Percentiles rank a stretch among this genome's conserved stretches.
Conservation (phyloP, 495 filamentous ascomycete genomes). For the Corynascus novoguineensis region DNA sequence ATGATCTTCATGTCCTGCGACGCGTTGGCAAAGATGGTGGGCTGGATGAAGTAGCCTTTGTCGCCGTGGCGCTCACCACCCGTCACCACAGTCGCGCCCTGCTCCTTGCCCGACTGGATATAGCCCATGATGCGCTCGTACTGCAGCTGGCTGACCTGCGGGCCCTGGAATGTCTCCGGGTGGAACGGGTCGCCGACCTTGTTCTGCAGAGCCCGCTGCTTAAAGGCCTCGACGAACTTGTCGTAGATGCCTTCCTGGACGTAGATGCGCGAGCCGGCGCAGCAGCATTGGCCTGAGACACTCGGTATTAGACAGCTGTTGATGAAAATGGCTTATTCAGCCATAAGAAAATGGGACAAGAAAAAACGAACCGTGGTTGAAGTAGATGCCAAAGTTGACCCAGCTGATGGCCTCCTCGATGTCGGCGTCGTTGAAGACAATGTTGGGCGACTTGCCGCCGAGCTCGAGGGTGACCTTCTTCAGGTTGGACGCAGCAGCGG, state of each 20-base stretch:
- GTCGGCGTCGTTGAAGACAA: slow-evolving; percentile 92
- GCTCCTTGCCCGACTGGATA: slow-evolving; percentile 83
- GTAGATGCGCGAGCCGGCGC: slow-evolving; percentile 90
- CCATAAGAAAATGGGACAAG: no score
- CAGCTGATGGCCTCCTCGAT: slow-evolving; percentile 95
- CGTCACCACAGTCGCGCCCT: slow-evolving; percentile 75
- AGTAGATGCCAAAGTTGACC: slow-evolving; percentile 99
- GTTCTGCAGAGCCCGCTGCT: slow-evolving; percentile 75
- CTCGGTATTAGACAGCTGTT: no score
- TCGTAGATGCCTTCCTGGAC: slow-evolving; percentile 96
- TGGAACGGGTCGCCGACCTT: slow-evolving; percentile 90
- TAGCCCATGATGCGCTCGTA: slow-evolving; percentile 98
- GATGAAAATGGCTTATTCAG: no score
- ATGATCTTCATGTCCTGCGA: slow-evolving; percentile 92
- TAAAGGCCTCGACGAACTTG: slow-evolving; percentile 85
- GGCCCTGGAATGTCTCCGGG: slow-evolving; percentile 88
- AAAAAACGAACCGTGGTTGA: slow-evolving; percentile 98
- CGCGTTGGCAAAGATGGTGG: slow-evolving; percentile 93
- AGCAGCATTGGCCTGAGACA: slow-evolving; percentile 74
- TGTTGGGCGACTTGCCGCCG: slow-evolving; percentile 97
- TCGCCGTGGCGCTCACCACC: slow-evolving; percentile 86
- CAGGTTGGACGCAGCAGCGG: slow-evolving; percentile 86
- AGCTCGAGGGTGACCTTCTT: slow-evolving; percentile 99
- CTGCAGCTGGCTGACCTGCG: slow-evolving; percentile 90
- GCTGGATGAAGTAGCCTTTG: slow-evolving; percentile 96